Percentiles rank a stretch among this genome's conserved stretches.
phyloP scores from a whole-genome alignment of 148 eudicot species.

The Drosera capensis region DNA sequence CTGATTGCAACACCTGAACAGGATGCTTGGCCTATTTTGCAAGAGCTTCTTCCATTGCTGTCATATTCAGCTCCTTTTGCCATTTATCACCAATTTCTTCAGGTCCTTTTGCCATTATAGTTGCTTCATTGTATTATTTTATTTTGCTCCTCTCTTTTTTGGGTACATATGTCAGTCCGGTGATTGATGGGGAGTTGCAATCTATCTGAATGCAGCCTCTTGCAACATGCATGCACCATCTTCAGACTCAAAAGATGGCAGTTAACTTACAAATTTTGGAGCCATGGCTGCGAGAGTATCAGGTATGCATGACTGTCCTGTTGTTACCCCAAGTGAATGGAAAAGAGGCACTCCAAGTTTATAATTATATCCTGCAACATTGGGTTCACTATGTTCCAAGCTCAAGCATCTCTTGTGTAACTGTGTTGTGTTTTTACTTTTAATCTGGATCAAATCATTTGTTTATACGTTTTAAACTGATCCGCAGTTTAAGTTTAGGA shows the following conservation, averaged over 20 bases:
- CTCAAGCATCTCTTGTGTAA: no score
- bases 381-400: no score
- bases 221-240: constrained; percentile 82
- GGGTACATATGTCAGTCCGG: no score
- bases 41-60: constrained; percentile 65
- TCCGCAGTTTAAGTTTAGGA: no score
- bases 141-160: not conserved
- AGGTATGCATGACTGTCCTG: constrained; percentile 24
- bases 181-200: no score
- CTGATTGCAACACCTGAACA: constrained; percentile 69
- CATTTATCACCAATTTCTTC: constrained; percentile 77
- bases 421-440: no score
- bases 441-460: no score
- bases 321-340: not conserved
- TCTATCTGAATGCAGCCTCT: constrained; percentile 74
- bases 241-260: constrained; percentile 73
- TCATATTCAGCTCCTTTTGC: constrained; percentile 85
- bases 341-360: not conserved
- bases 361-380: no score
- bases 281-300: constrained; percentile 98
- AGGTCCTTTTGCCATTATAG: constrained; percentile 25
- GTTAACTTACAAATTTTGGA: constrained; percentile 74
- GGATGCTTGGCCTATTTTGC: constrained; percentile 68
- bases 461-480: no score
- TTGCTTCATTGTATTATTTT: not conserved